A percentile compares a stretch with the other conserved stretches of the same genome.
Conservation (phyloP, 2,329 filamentous ascomycete genomes). For the Nannizziopsis arthrosporioides region DNA sequence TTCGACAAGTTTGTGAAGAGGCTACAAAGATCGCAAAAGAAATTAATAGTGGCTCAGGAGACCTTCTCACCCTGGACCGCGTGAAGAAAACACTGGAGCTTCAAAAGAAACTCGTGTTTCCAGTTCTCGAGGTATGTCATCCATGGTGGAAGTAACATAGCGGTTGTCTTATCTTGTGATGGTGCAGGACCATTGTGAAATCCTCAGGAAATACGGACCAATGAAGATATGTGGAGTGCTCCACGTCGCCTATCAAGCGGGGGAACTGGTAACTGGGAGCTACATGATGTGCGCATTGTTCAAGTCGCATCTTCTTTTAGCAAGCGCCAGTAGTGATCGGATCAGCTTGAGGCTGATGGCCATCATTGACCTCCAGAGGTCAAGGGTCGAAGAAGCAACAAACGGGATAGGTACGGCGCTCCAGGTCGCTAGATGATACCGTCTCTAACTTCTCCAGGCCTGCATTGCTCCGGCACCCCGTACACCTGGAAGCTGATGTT, state of each 20-base stretch:
- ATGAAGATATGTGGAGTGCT: slow-evolving; percentile 71
- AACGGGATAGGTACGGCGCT: slow-evolving; percentile 26
- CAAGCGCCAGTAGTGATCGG: slow-evolving; percentile 52
- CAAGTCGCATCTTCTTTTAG: slow-evolving; percentile 64
- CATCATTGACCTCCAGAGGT: slow-evolving; percentile 42
- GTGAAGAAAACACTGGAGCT: slow-evolving; percentile 76
- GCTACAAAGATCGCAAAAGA: slow-evolving; percentile 64
- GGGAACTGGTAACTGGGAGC: slow-evolving; percentile 55
- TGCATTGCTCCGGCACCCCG: slow-evolving; percentile 76
- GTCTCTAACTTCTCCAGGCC: slow-evolving; percentile 41
- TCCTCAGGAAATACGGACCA: slow-evolving; percentile 71
- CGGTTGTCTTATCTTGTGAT: not conserved
- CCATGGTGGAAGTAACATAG: too few species aligned
- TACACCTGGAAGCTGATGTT: slow-evolving; percentile 91
- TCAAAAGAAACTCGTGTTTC: slow-evolving; percentile 66
- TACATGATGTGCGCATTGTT: slow-evolving; percentile 86
- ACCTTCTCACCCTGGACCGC: slow-evolving; percentile 54
- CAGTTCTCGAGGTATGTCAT: slow-evolving; percentile 50
- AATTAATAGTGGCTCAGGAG: slow-evolving; percentile 76
- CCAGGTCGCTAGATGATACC: slow-evolving; percentile 3
- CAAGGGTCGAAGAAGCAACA: slow-evolving; percentile 28
- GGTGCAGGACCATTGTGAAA: slow-evolving; percentile 30
- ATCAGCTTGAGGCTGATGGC: slow-evolving; percentile 62
- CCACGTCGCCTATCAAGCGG: slow-evolving; percentile 69
- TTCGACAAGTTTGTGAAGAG: slow-evolving; percentile 60